These are phyloP conservation scores for Termitomyces sp. DNA, from an alignment of 1,284 basidiomycete genomes.

Conservation along the genomic window DNA sequence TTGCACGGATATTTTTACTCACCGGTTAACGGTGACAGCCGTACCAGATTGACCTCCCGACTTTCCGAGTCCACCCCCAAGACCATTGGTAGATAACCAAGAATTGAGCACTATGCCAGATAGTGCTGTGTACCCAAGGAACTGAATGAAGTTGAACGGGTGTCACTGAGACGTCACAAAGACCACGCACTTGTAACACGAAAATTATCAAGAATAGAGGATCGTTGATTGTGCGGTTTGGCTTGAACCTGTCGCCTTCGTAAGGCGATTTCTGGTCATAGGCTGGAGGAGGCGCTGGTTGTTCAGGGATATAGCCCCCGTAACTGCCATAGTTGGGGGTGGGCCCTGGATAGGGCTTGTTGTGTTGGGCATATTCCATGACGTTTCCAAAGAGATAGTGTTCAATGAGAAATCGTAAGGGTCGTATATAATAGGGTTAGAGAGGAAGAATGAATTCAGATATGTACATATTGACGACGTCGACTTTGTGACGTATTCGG, in stretches of 20 bases:
- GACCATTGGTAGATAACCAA: slow-evolving; percentile 61
- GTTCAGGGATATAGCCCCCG: slow-evolving; percentile 16
- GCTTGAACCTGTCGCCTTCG: slow-evolving; percentile 63
- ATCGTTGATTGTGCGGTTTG: slow-evolving; percentile 68
- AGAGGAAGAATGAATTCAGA: no score
- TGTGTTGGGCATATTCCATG: slow-evolving; percentile 9
- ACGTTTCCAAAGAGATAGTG: background rate
- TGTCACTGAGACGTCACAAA: background rate
- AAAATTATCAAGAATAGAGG: slow-evolving; percentile 69
- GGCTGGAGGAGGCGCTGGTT: slow-evolving; percentile 17
- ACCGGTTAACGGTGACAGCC: slow-evolving; percentile 57
- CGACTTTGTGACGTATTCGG: background rate
- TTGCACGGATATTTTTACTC: slow-evolving; percentile 16
- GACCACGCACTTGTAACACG: slow-evolving; percentile 49
- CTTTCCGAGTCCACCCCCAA: slow-evolving; percentile 62
- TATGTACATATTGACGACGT: background rate
- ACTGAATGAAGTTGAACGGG: slow-evolving; percentile 29
- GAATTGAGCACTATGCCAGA: slow-evolving; percentile 60
- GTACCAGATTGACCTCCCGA: slow-evolving; percentile 41
- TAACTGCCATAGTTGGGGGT: slow-evolving; percentile 29
- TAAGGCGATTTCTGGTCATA: slow-evolving; percentile 50
- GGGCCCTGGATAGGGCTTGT: slow-evolving; percentile 29
- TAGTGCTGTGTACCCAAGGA: slow-evolving; percentile 63
- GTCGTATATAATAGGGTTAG: background rate
- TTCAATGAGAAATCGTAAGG: background rate